Evolutionary conservation across 257 asterid species (phyloP).

Genomic region (Voacanga thouarsii): DNA sequence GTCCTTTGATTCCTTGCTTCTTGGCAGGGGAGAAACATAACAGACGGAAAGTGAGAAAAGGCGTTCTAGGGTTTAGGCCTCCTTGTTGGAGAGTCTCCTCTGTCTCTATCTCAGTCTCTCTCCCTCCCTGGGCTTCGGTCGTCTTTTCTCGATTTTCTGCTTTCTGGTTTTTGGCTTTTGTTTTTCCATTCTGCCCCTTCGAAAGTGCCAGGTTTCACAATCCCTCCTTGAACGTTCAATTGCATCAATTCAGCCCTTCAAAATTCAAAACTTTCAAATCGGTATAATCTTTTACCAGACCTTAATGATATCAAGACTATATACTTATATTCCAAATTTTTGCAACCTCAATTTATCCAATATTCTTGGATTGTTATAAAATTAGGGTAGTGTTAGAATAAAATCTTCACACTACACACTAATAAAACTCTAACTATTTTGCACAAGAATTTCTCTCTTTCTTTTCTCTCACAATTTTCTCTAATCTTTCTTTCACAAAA

Average conservation of each 20-base stretch:
- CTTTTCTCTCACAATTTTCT: no score
- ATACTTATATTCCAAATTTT: no score
- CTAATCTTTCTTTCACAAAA: no score
- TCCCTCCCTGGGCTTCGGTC: neutral
- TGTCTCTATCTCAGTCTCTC: neutral
- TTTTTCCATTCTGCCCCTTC: neutral
- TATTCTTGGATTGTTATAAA: no score
- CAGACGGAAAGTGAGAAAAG: neutral
- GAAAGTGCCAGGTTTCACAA: neutral
- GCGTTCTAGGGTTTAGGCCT: conserved; percentile 5
- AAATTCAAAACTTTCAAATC: neutral
- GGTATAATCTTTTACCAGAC: neutral
- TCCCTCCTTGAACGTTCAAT: neutral
- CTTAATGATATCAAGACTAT: neutral
- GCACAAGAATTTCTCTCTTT: no score
- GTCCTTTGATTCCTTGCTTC: neutral
- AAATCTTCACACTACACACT: no score
- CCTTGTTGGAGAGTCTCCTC: neutral
- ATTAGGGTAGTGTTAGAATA: no score
- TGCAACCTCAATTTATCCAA: no score
- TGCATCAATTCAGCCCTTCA: neutral
- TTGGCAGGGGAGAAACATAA: neutral
- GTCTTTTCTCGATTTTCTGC: neutral
- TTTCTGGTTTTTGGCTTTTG: neutral
- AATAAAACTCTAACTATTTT: no score